A percentile compares a stretch with the other conserved stretches of the same genome.
Conservation (phyloP, 164 flowering plant genomes). For the Echeveria elegans region DNA sequence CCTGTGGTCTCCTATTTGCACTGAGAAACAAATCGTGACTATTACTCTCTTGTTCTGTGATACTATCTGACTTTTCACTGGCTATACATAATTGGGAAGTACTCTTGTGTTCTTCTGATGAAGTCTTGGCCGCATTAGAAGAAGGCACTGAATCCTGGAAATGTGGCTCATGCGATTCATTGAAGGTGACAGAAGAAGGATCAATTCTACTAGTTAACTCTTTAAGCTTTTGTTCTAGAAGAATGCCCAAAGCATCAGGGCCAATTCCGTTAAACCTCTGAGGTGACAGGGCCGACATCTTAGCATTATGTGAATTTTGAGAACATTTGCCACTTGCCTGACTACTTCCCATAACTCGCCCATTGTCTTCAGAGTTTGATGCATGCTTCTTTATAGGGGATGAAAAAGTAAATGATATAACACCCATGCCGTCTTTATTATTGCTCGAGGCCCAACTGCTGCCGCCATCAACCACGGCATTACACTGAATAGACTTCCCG, state of each 20-base stretch:
- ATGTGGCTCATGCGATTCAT: slow-evolving; percentile 8
- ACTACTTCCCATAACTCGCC: slow-evolving; percentile 10
- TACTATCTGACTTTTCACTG: slow-evolving; percentile 13
- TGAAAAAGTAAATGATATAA: slow-evolving; percentile 58
- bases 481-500: slow-evolving; percentile 24
- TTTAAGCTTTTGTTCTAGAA: slow-evolving; percentile 54
- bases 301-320: slow-evolving; percentile 7
- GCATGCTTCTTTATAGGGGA: slow-evolving; percentile 41
- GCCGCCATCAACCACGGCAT: slow-evolving; percentile 19
- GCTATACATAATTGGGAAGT: slow-evolving; percentile 13
- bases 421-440: slow-evolving; percentile 34
- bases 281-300: slow-evolving; percentile 12
- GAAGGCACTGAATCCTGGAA: slow-evolving; percentile 15
- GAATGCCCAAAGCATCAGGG: slow-evolving; percentile 39
- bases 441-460: slow-evolving; percentile 16
- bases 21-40: slow-evolving; percentile 9
- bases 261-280: slow-evolving; percentile 22
- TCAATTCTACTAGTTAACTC: slow-evolving; percentile 36
- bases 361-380: slow-evolving; percentile 14
- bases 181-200: slow-evolving; percentile 16
- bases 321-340: slow-evolving; percentile 8
- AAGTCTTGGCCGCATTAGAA: slow-evolving; percentile 4
- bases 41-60: neutral
- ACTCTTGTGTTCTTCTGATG: slow-evolving; percentile 9
- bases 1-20: slow-evolving; percentile 24